Evolutionary conservation across 768 basidiomycete species (phyloP).

Genomic region (Lepiota subincarnata): DNA sequence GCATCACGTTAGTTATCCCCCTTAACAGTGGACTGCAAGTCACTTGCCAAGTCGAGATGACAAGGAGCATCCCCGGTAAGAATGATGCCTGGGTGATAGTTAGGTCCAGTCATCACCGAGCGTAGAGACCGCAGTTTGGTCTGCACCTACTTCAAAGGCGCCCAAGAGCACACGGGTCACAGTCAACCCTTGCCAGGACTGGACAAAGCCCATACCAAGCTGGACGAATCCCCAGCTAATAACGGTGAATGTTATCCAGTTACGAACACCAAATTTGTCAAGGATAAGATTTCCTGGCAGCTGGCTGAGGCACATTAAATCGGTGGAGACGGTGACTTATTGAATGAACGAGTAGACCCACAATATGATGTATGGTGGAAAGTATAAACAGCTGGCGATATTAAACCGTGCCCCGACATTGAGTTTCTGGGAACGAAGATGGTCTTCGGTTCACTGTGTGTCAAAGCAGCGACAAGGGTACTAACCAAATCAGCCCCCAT

Average conservation of each 20-base stretch:
- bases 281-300: conserved; percentile 28
- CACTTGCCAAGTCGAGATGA: conserved; percentile 15
- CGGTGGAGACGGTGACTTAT: background rate
- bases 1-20: background rate
- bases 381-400: conserved; percentile 24
- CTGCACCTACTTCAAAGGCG: conserved; percentile 24
- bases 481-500: conserved; percentile 32
- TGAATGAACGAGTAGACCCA: conserved; percentile 6
- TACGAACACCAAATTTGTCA: conserved; percentile 22
- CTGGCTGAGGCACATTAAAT: conserved; percentile 19
- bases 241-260: conserved; percentile 24
- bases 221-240: conserved; percentile 28
- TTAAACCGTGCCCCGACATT: conserved; percentile 21
- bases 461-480: background rate
- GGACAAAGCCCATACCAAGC: conserved; percentile 30
- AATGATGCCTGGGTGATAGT: conserved; percentile 11
- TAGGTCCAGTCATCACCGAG: background rate
- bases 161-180: conserved; percentile 26
- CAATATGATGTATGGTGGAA: conserved; percentile 25
- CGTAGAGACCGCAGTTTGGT: too few species aligned
- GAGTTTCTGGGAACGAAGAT: conserved; percentile 14
- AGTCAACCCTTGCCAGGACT: conserved; percentile 25
- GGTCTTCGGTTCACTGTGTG: background rate
- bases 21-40: background rate
- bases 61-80: conserved; percentile 13